Evolutionary conservation across 2,329 filamentous ascomycete species (phyloP).

Genomic region (Alternaria conjuncta): DNA sequence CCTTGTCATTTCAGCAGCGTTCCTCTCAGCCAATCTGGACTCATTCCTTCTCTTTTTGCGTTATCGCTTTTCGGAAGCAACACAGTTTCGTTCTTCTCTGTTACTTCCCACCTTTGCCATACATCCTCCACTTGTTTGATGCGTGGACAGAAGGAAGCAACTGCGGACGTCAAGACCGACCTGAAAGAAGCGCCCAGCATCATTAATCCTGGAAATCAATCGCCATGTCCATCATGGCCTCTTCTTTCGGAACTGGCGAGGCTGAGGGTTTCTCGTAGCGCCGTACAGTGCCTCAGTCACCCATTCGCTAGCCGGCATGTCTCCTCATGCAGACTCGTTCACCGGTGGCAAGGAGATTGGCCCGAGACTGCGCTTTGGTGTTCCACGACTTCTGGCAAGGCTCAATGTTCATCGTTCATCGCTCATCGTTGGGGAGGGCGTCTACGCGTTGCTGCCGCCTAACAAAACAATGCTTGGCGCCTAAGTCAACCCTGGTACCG

Average conservation of each 20-base stretch:
- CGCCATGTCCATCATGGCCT: background rate
- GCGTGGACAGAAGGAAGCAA: background rate
- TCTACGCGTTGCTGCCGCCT: background rate
- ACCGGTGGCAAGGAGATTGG: background rate
- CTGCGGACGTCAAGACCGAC: background rate
- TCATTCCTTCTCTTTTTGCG: background rate
- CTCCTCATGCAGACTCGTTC: background rate
- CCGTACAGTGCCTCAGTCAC: background rate
- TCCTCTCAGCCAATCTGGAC: background rate
- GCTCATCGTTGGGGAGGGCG: background rate
- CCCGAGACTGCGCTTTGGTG: background rate
- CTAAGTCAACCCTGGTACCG: background rate
- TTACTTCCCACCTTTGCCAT: background rate
- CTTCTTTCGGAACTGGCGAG: background rate
- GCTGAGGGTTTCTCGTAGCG: background rate
- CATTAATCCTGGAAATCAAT: background rate
- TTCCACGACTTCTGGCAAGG: background rate
- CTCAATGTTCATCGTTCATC: slow-evolving; percentile 6
- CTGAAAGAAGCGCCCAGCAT: background rate
- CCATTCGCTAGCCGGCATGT: background rate
- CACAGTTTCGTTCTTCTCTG: background rate
- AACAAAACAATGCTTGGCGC: background rate
- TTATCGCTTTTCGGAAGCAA: background rate
- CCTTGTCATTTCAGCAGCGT: background rate
- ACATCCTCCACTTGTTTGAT: background rate